Conservation (phyloP, 1,284 basidiomycete genomes). For the Microbotryomycetes sp. region DNA sequence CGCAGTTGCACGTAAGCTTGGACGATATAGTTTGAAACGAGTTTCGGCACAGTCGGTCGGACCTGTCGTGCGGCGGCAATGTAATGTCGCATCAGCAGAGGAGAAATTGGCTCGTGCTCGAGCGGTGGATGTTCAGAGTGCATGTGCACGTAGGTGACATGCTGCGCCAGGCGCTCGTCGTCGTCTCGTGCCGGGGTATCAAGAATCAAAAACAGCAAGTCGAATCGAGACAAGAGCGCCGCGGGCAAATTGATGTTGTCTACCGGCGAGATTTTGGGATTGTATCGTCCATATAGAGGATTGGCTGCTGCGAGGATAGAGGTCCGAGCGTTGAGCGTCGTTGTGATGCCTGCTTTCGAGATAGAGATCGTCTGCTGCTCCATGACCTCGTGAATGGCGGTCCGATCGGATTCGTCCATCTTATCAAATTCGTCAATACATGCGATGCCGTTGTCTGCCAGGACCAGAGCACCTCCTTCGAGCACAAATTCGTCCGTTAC, state of each 20-base stretch:
- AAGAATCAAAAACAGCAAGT: slow-evolving; percentile 91
- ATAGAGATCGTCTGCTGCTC: slow-evolving; percentile 99
- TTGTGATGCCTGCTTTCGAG: slow-evolving; percentile 97
- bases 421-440: slow-evolving; percentile 99
- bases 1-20: slow-evolving; percentile 92
- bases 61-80: slow-evolving; percentile 87
- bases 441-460: slow-evolving; percentile 98
- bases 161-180: slow-evolving; percentile 91
- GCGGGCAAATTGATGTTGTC: slow-evolving; percentile 99
- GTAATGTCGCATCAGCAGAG: slow-evolving; percentile 87
- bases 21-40: slow-evolving; percentile 88
- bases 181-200: slow-evolving; percentile 92
- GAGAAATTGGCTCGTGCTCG: slow-evolving; percentile 60
- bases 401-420: slow-evolving; percentile 97
- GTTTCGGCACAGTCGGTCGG: slow-evolving; percentile 75
- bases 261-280: slow-evolving; percentile 91
- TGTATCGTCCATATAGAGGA: slow-evolving; percentile 96
- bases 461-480: slow-evolving; percentile 95
- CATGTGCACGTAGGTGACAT: slow-evolving; percentile 99
- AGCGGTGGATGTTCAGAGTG: slow-evolving; percentile 74
- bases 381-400: slow-evolving; percentile 99
- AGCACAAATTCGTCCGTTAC: slow-evolving; percentile 99
- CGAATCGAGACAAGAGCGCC: slow-evolving; percentile 90
- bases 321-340: slow-evolving; percentile 95
- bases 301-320: slow-evolving; percentile 98